Conservation (phyloP, 1,284 basidiomycete genomes). For the Trametes versicolor region DNA sequence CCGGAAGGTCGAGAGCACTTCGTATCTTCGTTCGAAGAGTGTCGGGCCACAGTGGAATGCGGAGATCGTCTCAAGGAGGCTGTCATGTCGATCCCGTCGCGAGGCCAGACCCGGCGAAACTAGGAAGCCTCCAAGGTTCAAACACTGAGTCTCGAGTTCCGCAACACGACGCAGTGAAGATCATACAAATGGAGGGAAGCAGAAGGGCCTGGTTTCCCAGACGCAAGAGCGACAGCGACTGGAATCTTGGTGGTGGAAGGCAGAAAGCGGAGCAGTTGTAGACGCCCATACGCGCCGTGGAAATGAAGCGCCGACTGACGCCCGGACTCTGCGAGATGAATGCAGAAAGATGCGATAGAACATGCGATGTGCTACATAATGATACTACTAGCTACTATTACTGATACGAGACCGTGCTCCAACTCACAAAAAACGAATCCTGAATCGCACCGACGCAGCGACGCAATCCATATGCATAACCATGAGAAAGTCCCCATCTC, state of each 20-base stretch:
- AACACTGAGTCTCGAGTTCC: not conserved
- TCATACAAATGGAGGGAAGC: not conserved
- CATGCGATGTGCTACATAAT: slow-evolving; percentile 27
- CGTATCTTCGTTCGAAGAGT: not conserved
- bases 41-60: not conserved
- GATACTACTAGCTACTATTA: slow-evolving; percentile 32
- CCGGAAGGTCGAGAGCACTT: not conserved
- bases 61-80: slow-evolving; percentile 12
- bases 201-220: not conserved
- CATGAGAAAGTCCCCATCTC: not conserved
- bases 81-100: slow-evolving; percentile 8
- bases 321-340: not conserved
- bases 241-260: not conserved
- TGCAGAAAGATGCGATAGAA: slow-evolving; percentile 10
- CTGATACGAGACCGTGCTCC: slow-evolving; percentile 9
- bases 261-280: not conserved
- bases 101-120: not conserved
- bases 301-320: no score
- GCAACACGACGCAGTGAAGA: not conserved
- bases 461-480: not conserved
- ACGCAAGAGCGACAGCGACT: not conserved
- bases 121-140: not conserved
- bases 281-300: not conserved
- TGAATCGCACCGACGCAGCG: not conserved
- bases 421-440: not conserved